Evolutionary conservation across 73 alveolate species (phyloP), one percentile per base, ranked within the genome.

Genomic region (Diophrys appendiculata): DNA sequence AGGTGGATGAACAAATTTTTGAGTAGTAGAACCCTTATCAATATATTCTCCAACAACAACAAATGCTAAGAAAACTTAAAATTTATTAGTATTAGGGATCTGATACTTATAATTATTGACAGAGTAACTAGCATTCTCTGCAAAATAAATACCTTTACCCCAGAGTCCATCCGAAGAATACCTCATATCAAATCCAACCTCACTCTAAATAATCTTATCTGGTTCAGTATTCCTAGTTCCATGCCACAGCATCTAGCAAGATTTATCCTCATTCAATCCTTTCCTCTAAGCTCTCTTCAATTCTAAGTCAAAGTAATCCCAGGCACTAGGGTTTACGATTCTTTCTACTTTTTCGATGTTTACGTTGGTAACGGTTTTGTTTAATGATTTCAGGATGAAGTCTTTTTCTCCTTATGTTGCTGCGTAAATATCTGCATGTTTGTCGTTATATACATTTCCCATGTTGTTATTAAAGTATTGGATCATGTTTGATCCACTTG

Each of bases 81-180:
- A 14, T 0, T 29, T 29, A 0, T 60, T 81, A n/a, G 55, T 1
- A 13, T 65, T 22, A 0, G 30, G 53, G 35, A n/a, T 34, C 18
- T 5, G 5, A 0, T 30, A 23, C 56, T 77, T n/a, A 18, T 60
- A 22, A 76, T 84, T 74, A 29, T 0, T 2, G 29, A 60, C 30
- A n/a, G 83, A 64, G 68, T 84, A 77, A 1, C 67, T 13, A 0
- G 80, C 74, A 13, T 68, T 84, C 43, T n/a, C 34, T 2, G 92
- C 87, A 53, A 84, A 84, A 71, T 84, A 84, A 27, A 68, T 29
- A 5, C 87, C 92, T 33, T 30, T 29, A 18, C 92, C 92, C 92
- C 92, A 84, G 80, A 68, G 24, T 68, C 92, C 92, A 25, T 29
- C 70, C n/a, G 43, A 32, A 8, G 87, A 67, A 52, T 22, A 74